Base-by-base conservation (phyloP, 805 yeast species). In the Schwanniomyces occidentalis region DNA sequence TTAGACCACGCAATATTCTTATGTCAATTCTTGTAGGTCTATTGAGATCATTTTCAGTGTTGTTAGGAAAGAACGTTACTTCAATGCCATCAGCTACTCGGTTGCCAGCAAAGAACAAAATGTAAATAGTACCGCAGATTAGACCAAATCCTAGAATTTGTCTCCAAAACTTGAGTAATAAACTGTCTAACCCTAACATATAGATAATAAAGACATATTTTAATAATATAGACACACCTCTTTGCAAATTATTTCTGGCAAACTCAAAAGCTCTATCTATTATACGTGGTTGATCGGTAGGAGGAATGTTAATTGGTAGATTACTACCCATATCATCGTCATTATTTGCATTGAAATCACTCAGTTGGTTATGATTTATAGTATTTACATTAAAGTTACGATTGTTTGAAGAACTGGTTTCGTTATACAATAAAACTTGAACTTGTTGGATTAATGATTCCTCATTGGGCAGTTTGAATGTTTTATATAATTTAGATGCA, bases 391-490 rank as follows among this genome's bases (percentile, higher is more conserved):
- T 7, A 20, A 7, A 7, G 22, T 8, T 20, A 9, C 9, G 7
- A 20, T 26, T 26, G 19, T 23, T 6, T n/a, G 20, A 20, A 10
- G 2, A 9, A 22, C 4, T 10, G 14, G 13, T 7, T 24, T 32
- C 41, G 12, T 45, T 32, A 32, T 44, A 43, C 34, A 42, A 34
- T 20, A 42, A 30, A 12, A 54, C 46, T 35, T 48, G 41, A 5
- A 56, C 62, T 32, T 58, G 55, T 31, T 58, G 61, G n/a, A 57
- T 31, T 12, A 53, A 29, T 8, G 47, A 23, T 8, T 36, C 38
- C 2, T 54, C 56, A 21, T 41, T 25, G 10, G 32, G 21, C 28
- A 29, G 24, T 21, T 31, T 38, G 27, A 48, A 44, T 2, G 13
- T 20, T n/a, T 35, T 32, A 30, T 49, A 38, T 12, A 70, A 39